A percentile compares a stretch with the other conserved stretches of the same genome.
Conservation (phyloP, 2,329 filamentous ascomycete species). For the Colletotrichum sp. region DNA sequence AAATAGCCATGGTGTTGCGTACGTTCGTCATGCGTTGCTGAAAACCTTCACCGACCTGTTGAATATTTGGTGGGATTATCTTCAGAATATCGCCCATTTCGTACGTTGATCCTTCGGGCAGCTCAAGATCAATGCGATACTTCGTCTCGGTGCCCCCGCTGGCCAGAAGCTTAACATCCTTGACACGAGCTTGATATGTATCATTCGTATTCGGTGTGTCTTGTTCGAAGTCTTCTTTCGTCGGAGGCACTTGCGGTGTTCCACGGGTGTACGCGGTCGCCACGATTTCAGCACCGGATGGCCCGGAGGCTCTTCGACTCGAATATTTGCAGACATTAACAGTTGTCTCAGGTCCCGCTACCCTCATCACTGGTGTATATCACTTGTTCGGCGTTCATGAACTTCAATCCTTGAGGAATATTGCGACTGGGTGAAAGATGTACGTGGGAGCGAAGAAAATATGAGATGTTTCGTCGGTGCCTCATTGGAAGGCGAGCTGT, state of each 20-base stretch:
- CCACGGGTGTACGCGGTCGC: not conserved
- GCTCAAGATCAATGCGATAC: not conserved
- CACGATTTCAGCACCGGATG: not conserved
- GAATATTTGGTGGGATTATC: not conserved
- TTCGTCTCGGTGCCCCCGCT: fast-evolving
- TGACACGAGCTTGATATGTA: not conserved
- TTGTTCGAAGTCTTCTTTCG: fast-evolving
- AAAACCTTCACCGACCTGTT: not conserved
- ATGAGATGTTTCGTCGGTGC: fast-evolving
- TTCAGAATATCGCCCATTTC: not conserved
- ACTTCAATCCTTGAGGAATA: not conserved
- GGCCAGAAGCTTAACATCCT: fast-evolving
- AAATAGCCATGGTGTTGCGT: not conserved
- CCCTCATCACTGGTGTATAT: not conserved
- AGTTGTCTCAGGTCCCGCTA: fast-evolving
- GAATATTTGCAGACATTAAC: not conserved
- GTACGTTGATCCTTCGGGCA: not conserved
- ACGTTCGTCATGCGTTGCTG: fast-evolving
- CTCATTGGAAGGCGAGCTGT: not conserved
- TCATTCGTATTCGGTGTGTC: fast-evolving
- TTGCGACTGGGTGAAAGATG: fast-evolving
- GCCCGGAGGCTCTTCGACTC: not conserved
- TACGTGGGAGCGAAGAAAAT: not conserved
- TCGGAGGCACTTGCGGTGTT: not conserved
- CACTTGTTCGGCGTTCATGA: not conserved